Base-by-base conservation (phyloP, 371 early-diverging fungal genomes). In the Coemansia sp. region DNA sequence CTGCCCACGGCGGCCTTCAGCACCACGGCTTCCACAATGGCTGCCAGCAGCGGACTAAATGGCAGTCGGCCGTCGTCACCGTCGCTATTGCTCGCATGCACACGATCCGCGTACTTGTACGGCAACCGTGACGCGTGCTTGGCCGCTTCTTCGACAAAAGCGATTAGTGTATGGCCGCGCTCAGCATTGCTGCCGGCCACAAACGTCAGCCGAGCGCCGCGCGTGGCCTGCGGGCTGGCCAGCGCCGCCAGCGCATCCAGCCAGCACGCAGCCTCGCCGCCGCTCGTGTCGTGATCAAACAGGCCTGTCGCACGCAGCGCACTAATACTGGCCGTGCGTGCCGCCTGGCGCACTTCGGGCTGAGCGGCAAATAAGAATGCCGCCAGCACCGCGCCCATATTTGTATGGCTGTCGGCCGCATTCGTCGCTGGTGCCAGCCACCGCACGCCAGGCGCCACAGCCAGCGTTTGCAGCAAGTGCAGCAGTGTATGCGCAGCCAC, bases 61-160 rank as follows among this genome's bases (percentile, higher is more conserved):
- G 63, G 72, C 36, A 75, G 52, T 5, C 13, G 41, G 1, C 36
- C 38, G 32, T 40, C 48, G 11, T 49, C 58, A 0, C 51, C 45
- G n/a, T 48, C 53, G 9, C 20, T 20, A 20, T 20, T 20, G 20
- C 20, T 20, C 20, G 67, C 55, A 51, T 55, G 43, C 34, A 75
- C 54, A 16, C 73, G 63, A 35, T 70, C 76, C 11, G 67, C 76
- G 38, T 75, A 67, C 40, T 63, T 71, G 73, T 75, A 56, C 32
- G 76, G 76, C 38, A 55, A 67, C 43, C 56, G 58, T n/a, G 63
- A 38, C 0, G 76, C 71, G 4, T 62, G 62, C 30, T 20, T 51
- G 4, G 59, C 50, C 5, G 73, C 72, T 2, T 59, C 62, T 49
- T 75, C 76, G 7, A 75, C 13, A 36, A 72, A 66, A 5, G 41